Evolutionary conservation across 2,329 filamentous ascomycete genomes (phyloP), one percentile per base, ranked within the genome.

Genomic region (Colletotrichum chrysophilum): DNA sequence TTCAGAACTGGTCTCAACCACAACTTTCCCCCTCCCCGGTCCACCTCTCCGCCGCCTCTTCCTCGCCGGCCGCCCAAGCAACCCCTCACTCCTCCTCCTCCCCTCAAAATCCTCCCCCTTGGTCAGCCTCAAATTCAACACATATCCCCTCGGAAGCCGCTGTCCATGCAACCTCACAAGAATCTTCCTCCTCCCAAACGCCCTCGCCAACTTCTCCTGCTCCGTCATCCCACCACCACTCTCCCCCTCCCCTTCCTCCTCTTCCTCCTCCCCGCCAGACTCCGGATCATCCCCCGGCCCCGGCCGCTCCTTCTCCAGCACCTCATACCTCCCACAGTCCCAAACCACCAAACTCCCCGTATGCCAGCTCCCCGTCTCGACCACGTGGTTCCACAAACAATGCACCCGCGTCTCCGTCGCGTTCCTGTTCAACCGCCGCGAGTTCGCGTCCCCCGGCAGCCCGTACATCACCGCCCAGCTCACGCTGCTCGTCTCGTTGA

Each of bases 391-490:
- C 89, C 90, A 92, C 36, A 92, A 80, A 79, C 88, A 91, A 80
- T 93, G 91, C 28, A 93, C 86, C 61, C 91, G 85, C 32, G 91
- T 93, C 84, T 93, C 91, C 0, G 88, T 91, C 6, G 91, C 91
- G 81, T 92, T 92, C 30, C 91, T 84, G 76, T 89, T 91, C 76
- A 89, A 76, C n/a, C 87, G 84, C 56, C 80, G 80, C 76, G 88
- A 89, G 78, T 92, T 92, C 7, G 89, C 86, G 80, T 92, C 87
- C 0, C 91, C 91, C 0, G 91, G 91, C 21, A 91, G 80, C 2
- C 91, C 91, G 79, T 92, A 93, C 90, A 92, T 92, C 77, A 93
- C 87, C 1, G 91, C 90, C 88, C 87, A 95, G 75, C 91, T 93
- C 13, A 91, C 88, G 30, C 92, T 93, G 80, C 93, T 94, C 1